Conservation (phyloP, 192 early-diverging fungal genomes). For the Piromyces finnis region DNA sequence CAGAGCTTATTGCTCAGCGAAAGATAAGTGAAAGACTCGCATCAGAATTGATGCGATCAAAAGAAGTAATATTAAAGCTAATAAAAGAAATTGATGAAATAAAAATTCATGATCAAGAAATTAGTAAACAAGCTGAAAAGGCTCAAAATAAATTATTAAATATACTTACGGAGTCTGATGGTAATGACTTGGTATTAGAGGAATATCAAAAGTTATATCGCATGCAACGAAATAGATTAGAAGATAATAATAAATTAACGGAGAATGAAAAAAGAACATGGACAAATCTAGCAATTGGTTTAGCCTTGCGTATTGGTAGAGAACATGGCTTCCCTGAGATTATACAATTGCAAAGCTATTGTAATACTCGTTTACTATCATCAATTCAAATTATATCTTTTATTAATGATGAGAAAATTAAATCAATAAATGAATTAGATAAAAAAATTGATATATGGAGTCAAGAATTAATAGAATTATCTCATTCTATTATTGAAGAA, state of each 20-base stretch:
- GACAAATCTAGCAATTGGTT: conserved; percentile 30
- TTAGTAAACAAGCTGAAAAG: conserved; percentile 28
- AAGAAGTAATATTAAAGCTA: conserved; percentile 21
- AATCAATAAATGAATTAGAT: conserved; percentile 21
- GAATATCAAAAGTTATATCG: conserved; percentile 39
- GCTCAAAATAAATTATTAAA: conserved; percentile 28
- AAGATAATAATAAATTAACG: conserved; percentile 18
- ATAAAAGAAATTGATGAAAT: conserved; percentile 24
- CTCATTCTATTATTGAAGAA: conserved; percentile 32
- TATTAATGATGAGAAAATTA: conserved; percentile 22
- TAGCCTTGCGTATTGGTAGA: conserved; percentile 30
- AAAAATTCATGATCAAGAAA: conserved; percentile 24
- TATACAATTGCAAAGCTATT: conserved; percentile 22
- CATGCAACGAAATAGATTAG: conserved; percentile 32
- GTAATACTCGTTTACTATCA: conserved; percentile 18
- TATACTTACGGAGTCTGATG: conserved; percentile 27
- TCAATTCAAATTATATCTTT: conserved; percentile 29
- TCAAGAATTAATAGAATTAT: conserved; percentile 15
- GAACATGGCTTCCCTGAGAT: conserved; percentile 31
- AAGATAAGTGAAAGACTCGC: conserved; percentile 26
- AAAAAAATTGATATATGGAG: conserved; percentile 31
- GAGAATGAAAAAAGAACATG: conserved; percentile 38
- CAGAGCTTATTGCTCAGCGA: conserved; percentile 32
- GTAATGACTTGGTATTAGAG: conserved; percentile 31
- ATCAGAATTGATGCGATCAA: conserved; percentile 23